These are phyloP conservation scores for Pichia sp. DNA, from an alignment of 1,139 yeast species.

Conservation along the genomic window DNA sequence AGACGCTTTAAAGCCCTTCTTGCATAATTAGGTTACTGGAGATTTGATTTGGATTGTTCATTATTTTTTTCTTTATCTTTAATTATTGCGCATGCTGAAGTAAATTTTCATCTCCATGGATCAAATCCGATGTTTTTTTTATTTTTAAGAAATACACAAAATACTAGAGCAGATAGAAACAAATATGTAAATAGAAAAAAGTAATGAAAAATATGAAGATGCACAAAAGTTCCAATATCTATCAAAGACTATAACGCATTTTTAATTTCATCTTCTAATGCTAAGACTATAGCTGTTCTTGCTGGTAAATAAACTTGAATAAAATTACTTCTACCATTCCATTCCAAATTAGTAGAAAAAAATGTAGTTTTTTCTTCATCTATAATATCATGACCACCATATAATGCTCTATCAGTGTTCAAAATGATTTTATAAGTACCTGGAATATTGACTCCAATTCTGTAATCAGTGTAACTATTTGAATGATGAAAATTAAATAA, in stretches of 20 bases:
- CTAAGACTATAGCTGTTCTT: slow-evolving; percentile 73
- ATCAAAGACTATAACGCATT: background rate
- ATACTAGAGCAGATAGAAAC: no score
- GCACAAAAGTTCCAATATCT: background rate
- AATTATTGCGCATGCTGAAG: background rate
- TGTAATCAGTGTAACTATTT: slow-evolving; percentile 75
- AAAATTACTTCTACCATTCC: slow-evolving; percentile 77
- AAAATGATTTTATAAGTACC: slow-evolving; percentile 73
- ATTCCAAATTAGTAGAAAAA: slow-evolving; percentile 63
- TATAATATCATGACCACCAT: slow-evolving; percentile 79
- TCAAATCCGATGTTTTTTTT: no score
- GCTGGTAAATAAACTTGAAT: slow-evolving; percentile 79
- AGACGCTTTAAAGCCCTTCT: background rate
- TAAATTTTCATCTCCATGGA: no score
- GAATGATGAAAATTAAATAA: slow-evolving; percentile 87
- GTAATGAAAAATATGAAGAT: background rate
- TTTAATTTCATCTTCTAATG: slow-evolving; percentile 27
- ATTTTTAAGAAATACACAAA: no score
- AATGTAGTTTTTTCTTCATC: slow-evolving; percentile 48
- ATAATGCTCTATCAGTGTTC: slow-evolving; percentile 62
- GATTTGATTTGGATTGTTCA: background rate
- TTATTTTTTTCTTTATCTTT: background rate
- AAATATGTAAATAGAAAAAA: no score
- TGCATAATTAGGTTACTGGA: background rate
- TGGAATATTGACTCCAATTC: slow-evolving; percentile 76